Percentiles rank a stretch among this genome's conserved stretches.
Conservation (phyloP, 768 basidiomycete genomes). For the Termitomyces sp. region DNA sequence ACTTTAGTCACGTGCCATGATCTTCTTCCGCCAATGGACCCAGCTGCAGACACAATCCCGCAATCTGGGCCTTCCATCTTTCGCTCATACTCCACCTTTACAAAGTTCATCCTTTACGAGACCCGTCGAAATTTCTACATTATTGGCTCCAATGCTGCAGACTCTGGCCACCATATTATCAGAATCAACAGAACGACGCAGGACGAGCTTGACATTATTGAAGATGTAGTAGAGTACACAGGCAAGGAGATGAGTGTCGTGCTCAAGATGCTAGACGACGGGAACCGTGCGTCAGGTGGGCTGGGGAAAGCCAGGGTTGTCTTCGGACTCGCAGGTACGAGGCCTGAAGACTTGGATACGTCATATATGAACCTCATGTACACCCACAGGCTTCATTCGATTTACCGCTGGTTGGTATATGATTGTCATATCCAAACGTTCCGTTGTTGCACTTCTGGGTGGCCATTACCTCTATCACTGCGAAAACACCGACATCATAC, state of each 20-base stretch:
- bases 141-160: slow-evolving; percentile 84
- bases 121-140: slow-evolving; percentile 89
- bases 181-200: slow-evolving; percentile 88
- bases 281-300: slow-evolving; percentile 85
- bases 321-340: slow-evolving; percentile 77
- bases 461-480: slow-evolving; percentile 97
- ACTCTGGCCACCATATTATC: slow-evolving; percentile 85
- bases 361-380: background rate
- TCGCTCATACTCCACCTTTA: slow-evolving; percentile 35
- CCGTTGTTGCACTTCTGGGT: slow-evolving; percentile 88
- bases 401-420: slow-evolving; percentile 98
- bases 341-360: background rate
- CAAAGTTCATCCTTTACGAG: slow-evolving; percentile 93
- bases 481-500: slow-evolving; percentile 82
- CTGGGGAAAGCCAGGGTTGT: slow-evolving; percentile 74
- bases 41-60: background rate
- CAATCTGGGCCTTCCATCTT: background rate
- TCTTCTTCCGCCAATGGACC: background rate
- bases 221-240: slow-evolving; percentile 86
- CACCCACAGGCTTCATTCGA: slow-evolving; percentile 70
- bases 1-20: background rate
- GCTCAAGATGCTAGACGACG: slow-evolving; percentile 93
- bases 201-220: slow-evolving; percentile 69
- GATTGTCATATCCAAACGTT: slow-evolving; percentile 84
- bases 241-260: slow-evolving; percentile 87